A percentile compares a stretch with the other conserved stretches of the same genome.
These are phyloP conservation scores for Colletotrichum sp. DNA, from an alignment of 2,329 filamentous ascomycete genomes.

Conservation along the genomic window DNA sequence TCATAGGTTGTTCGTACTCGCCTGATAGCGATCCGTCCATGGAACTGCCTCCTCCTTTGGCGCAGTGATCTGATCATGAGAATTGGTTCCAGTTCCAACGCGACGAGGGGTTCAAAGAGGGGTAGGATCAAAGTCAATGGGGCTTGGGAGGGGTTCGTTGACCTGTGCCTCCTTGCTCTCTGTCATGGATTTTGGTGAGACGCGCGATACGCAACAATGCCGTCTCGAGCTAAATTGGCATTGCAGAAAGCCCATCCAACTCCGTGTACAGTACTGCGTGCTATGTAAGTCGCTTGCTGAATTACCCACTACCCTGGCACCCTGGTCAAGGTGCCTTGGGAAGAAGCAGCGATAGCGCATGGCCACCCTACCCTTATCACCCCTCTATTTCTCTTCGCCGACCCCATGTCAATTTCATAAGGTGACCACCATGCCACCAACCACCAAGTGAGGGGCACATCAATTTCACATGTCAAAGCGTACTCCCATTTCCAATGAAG, in stretches of 20 bases:
- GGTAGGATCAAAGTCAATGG: neutral
- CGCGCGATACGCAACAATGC: slow-evolving; percentile 7
- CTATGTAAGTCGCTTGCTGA: too few species aligned
- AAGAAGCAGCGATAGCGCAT: neutral
- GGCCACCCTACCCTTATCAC: neutral
- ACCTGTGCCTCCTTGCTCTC: neutral
- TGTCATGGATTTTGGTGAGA: neutral
- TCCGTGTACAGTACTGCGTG: neutral
- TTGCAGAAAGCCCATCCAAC: neutral
- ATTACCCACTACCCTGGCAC: neutral
- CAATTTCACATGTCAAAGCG: neutral
- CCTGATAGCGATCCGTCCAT: neutral
- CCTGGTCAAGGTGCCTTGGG: neutral
- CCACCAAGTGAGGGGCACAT: neutral
- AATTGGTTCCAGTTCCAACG: neutral
- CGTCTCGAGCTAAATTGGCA: neutral
- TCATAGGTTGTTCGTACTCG: neutral
- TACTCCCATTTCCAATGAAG: neutral
- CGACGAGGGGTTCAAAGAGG: neutral
- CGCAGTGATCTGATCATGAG: neutral
- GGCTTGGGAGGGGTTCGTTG: neutral
- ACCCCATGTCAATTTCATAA: neutral
- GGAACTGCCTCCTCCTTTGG: neutral
- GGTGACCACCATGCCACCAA: neutral
- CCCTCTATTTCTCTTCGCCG: neutral